These are phyloP conservation scores for Lachancea nothofagi DNA, from an alignment of 805 yeast genomes.

Conservation along the genomic window DNA sequence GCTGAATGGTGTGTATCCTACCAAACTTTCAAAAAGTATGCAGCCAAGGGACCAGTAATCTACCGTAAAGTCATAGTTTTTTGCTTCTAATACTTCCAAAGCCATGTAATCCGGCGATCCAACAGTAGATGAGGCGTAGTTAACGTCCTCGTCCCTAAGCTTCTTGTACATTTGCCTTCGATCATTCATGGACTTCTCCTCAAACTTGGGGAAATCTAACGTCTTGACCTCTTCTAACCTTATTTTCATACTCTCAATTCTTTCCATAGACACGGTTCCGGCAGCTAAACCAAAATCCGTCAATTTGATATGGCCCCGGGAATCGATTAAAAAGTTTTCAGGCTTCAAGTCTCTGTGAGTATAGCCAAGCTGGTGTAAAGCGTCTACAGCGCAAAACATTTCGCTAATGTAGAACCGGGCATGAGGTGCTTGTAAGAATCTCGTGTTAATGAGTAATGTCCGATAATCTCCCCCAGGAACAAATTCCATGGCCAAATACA, in stretches of 20 bases:
- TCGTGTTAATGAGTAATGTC: slow-evolving; percentile 88
- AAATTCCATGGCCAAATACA: slow-evolving; percentile 96
- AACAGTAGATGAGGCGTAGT: slow-evolving; percentile 90
- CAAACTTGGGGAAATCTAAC: slow-evolving; percentile 55
- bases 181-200: slow-evolving; percentile 72
- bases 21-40: slow-evolving; percentile 90
- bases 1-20: slow-evolving; percentile 96
- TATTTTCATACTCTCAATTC: slow-evolving; percentile 87
- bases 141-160: slow-evolving; percentile 67
- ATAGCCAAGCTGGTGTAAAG: slow-evolving; percentile 89
- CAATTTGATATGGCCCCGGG: slow-evolving; percentile 84
- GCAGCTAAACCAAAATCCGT: slow-evolving; percentile 98
- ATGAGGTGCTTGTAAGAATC: slow-evolving; percentile 87
- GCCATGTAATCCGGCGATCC: slow-evolving; percentile 99
- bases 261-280: slow-evolving; percentile 86
- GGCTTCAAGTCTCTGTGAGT: slow-evolving; percentile 97
- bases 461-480: slow-evolving; percentile 99
- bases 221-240: slow-evolving; percentile 67
- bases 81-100: slow-evolving; percentile 90
- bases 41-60: slow-evolving; percentile 99
- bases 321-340: slow-evolving; percentile 84
- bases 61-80: slow-evolving; percentile 88
- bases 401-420: slow-evolving; percentile 93
- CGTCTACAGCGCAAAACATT: slow-evolving; percentile 93
- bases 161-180: slow-evolving; percentile 82